These are phyloP conservation scores for Wickerhamiella cacticola DNA, from an alignment of 805 yeast genomes.

Conservation along the genomic window DNA sequence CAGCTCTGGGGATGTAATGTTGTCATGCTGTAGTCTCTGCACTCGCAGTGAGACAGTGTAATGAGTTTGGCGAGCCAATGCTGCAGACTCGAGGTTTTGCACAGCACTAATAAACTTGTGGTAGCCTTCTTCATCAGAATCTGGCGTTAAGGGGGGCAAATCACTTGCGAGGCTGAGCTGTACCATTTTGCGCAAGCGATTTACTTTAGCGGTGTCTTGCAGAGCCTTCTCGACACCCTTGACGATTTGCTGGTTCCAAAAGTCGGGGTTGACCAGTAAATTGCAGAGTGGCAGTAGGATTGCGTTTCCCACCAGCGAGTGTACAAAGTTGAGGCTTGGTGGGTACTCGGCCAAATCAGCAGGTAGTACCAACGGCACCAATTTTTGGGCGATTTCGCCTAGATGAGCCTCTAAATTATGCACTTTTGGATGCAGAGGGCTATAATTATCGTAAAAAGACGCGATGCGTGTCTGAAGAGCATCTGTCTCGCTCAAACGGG, in stretches of 20 bases:
- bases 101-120: conserved; percentile 34
- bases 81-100: conserved; percentile 27
- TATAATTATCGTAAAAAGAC: conserved; percentile 34
- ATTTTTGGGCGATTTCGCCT: conserved; percentile 31
- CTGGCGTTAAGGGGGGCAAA: conserved; percentile 29
- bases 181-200: conserved; percentile 39
- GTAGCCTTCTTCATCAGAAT: conserved; percentile 33
- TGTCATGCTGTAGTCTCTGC: conserved; percentile 30
- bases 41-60: conserved; percentile 39
- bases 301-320: conserved; percentile 52
- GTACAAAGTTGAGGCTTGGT: conserved; percentile 38
- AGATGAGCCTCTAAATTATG: conserved; percentile 42
- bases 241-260: conserved; percentile 56
- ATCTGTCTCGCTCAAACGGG: conserved; percentile 25
- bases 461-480: conserved; percentile 36
- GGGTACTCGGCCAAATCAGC: conserved; percentile 35
- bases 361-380: conserved; percentile 41
- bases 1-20: conserved; percentile 25
- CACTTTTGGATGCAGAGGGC: conserved; percentile 27
- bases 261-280: conserved; percentile 59
- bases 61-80: conserved; percentile 39
- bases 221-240: conserved; percentile 49
- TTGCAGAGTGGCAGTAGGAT: conserved; percentile 41
- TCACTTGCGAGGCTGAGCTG: conserved; percentile 9
- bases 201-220: conserved; percentile 63